phyloP scores from a whole-genome alignment of 108 stramenopile genomes.

The Mediolabrus comicus region DNA sequence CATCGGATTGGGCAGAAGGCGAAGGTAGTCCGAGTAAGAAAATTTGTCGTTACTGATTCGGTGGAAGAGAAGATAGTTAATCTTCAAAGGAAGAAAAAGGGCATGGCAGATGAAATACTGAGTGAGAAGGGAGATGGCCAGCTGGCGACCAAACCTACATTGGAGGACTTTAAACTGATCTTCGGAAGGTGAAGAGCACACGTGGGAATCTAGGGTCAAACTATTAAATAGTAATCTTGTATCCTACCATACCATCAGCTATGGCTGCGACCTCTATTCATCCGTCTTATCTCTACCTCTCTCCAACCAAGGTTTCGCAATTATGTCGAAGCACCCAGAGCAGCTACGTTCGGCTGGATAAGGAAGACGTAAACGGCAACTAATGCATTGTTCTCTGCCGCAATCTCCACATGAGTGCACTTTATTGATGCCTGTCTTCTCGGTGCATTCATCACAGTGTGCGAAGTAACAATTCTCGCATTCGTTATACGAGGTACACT shows the following conservation, averaged over 20 bases:
- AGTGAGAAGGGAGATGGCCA: conserved; percentile 27
- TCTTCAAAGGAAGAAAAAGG: conserved; percentile 75
- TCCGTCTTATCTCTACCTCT: too few species aligned
- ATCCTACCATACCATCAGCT: too few species aligned
- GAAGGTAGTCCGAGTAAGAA: conserved; percentile 66
- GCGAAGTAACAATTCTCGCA: background rate
- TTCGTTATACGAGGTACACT: background rate
- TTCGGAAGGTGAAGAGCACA: conserved; percentile 45
- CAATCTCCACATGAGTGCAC: background rate
- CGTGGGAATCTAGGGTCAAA: too few species aligned
- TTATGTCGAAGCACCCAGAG: background rate
- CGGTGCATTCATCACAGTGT: background rate
- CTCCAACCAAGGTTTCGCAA: background rate
- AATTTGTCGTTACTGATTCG: conserved; percentile 74
- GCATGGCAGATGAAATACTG: conserved; percentile 65
- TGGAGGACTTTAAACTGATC: conserved; percentile 78
- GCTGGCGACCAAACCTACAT: conserved; percentile 52
- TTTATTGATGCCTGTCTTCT: background rate
- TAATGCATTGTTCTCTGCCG: background rate
- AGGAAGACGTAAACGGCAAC: background rate
- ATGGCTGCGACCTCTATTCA: too few species aligned
- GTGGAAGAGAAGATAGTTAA: conserved; percentile 84
- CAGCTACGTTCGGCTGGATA: background rate
- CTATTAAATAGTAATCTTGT: too few species aligned
- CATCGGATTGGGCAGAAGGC: conserved; percentile 88